These are phyloP conservation scores for Coemansia sp. DNA, from an alignment of 192 early-diverging fungal species.

Conservation along the genomic window DNA sequence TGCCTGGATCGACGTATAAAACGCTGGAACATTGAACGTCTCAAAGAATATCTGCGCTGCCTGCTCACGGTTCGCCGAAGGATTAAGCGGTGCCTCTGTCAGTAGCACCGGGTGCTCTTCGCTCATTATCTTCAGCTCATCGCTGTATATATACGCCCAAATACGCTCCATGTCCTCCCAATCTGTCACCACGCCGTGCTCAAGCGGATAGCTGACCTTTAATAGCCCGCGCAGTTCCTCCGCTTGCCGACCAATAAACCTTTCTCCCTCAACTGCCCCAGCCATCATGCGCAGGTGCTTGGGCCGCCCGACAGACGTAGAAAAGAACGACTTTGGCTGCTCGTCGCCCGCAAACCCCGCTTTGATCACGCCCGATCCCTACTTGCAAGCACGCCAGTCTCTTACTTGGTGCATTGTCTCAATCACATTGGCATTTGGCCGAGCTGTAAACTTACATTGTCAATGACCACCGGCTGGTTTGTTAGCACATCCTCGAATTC, in stretches of 20 bases:
- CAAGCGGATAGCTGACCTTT: slow-evolving; percentile 91
- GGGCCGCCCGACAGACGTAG: slow-evolving; percentile 91
- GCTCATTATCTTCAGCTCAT: slow-evolving; percentile 91
- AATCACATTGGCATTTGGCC: not conserved
- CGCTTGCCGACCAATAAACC: slow-evolving; percentile 93
- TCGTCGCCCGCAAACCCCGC: slow-evolving; percentile 99
- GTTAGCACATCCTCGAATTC: slow-evolving; percentile 92
- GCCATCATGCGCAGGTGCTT: slow-evolving; percentile 98
- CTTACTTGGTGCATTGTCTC: not conserved
- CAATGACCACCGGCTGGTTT: slow-evolving; percentile 98
- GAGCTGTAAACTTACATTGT: slow-evolving; percentile 76
- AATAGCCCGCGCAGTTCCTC: slow-evolving; percentile 96
- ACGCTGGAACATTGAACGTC: slow-evolving; percentile 97
- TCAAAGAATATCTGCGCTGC: slow-evolving; percentile 98
- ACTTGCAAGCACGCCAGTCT: slow-evolving; percentile 9
- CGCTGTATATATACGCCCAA: slow-evolving; percentile 95
- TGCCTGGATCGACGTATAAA: slow-evolving; percentile 96
- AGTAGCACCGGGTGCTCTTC: slow-evolving; percentile 99
- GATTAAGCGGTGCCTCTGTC: slow-evolving; percentile 96
- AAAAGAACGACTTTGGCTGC: slow-evolving; percentile 93
- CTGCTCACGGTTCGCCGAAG: slow-evolving; percentile 85
- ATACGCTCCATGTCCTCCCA: slow-evolving; percentile 99
- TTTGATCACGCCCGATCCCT: slow-evolving; percentile 99
- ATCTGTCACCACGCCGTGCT: slow-evolving; percentile 95
- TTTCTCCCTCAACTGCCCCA: slow-evolving; percentile 94